Conservation (phyloP, 257 asterid genomes). For the Linaria vulgaris region DNA sequence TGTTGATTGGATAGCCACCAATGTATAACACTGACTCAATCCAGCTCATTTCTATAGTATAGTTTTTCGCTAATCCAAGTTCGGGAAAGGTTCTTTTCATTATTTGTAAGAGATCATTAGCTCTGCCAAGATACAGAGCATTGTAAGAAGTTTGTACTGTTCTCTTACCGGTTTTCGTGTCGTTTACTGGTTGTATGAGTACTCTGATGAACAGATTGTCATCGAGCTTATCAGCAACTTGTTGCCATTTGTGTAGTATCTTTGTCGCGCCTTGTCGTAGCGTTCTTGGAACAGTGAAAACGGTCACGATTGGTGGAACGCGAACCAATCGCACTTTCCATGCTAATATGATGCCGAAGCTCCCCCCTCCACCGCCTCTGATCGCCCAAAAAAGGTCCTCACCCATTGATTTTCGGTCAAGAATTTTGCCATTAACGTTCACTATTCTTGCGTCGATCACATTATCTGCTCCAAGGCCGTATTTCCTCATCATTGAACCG, state of each 20-base stretch:
- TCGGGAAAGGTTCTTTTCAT: constrained; percentile 21
- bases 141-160: constrained; percentile 17
- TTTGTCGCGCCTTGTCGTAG: constrained; percentile 25
- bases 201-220: constrained; percentile 32
- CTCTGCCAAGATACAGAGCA: constrained; percentile 26
- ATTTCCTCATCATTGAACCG: constrained; percentile 29
- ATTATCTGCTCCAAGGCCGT: constrained; percentile 29
- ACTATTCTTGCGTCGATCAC: constrained; percentile 23
- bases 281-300: constrained; percentile 29
- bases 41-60: constrained; percentile 28
- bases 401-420: constrained; percentile 23
- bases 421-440: constrained; percentile 13
- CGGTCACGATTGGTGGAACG: constrained; percentile 27
- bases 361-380: constrained; percentile 29
- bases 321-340: constrained; percentile 23
- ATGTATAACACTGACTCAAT: constrained; percentile 21
- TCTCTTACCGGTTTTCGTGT: constrained; percentile 3
- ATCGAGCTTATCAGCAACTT: constrained; percentile 25
- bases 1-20: constrained; percentile 15
- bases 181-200: not conserved
- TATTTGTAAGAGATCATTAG: constrained; percentile 1
- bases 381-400: constrained; percentile 28
- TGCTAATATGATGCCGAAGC: constrained; percentile 26
- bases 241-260: constrained; percentile 24
- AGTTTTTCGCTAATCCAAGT: constrained; percentile 14